phyloP scores from a whole-genome alignment of 1,139 yeast species.

The Candida glucosophila region DNA sequence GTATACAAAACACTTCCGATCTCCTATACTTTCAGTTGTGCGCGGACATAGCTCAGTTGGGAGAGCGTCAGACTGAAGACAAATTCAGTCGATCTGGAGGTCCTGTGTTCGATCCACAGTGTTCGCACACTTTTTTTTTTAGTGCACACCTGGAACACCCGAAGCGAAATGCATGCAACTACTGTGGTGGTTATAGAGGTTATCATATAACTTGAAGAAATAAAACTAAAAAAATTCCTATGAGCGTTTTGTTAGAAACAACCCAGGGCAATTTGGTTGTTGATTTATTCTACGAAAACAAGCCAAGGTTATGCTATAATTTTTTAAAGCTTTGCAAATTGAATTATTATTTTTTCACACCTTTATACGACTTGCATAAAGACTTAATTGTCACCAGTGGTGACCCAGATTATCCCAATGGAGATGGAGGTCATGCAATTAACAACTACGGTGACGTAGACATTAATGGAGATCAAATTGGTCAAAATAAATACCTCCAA shows the following conservation, averaged over 20 bases:
- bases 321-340: slow-evolving; percentile 49
- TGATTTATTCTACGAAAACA: slow-evolving; percentile 33
- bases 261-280: slow-evolving; percentile 44
- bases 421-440: slow-evolving; percentile 15
- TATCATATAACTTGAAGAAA: too few relatives aligned
- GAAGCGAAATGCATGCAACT: not conserved
- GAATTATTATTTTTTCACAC: slow-evolving; percentile 45
- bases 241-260: slow-evolving; percentile 57
- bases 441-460: slow-evolving; percentile 5
- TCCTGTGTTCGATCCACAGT: slow-evolving; percentile 52
- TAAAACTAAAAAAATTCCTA: too few relatives aligned
- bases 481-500: slow-evolving; percentile 2
- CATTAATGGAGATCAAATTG: slow-evolving; percentile 1
- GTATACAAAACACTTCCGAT: too few relatives aligned
- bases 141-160: slow-evolving; percentile 1
- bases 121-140: slow-evolving; percentile 25
- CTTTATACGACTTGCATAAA: slow-evolving; percentile 34
- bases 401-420: slow-evolving; percentile 36
- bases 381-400: slow-evolving; percentile 37
- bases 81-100: slow-evolving; percentile 55
- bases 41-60: slow-evolving; percentile 79
- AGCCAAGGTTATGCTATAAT: slow-evolving; percentile 33
- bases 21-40: too few relatives aligned
- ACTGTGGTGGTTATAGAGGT: too few relatives aligned
- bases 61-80: slow-evolving; percentile 84